Evolutionary conservation across 2,329 filamentous ascomycete species (phyloP).

Genomic region (Xylariales sp.): DNA sequence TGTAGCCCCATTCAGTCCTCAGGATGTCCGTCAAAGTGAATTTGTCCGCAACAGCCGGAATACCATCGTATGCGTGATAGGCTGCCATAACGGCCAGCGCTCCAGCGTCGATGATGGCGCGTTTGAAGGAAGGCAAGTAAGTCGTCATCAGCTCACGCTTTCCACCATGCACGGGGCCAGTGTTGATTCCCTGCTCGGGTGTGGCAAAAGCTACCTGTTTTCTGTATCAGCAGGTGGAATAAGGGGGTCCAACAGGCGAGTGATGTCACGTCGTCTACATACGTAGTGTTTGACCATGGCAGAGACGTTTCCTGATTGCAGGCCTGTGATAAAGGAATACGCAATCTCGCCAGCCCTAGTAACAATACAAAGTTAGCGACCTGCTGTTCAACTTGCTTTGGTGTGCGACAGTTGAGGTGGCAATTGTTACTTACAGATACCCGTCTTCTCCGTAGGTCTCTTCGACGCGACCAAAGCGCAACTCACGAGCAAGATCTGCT

Average conservation of each 20-base stretch:
- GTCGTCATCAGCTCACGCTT: constrained; percentile 51
- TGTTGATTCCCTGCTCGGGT: constrained; percentile 71
- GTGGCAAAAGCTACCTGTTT: constrained; percentile 58
- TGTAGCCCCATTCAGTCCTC: constrained; percentile 67
- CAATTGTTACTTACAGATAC: constrained; percentile 40
- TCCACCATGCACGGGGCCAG: constrained; percentile 51
- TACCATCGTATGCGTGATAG: constrained; percentile 71
- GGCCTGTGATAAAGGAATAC: constrained; percentile 50
- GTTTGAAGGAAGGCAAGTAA: constrained; percentile 58
- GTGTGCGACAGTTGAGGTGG: too few species aligned
- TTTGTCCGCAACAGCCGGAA: constrained; percentile 62
- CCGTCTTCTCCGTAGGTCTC: constrained; percentile 69
- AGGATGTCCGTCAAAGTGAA: constrained; percentile 66
- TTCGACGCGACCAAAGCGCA: constrained; percentile 69
- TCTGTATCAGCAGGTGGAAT: too few species aligned
- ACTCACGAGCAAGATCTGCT: constrained; percentile 65
- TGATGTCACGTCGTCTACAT: too few species aligned
- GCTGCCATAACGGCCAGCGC: constrained; percentile 69
- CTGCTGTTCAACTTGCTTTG: too few species aligned
- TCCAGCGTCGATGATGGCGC: constrained; percentile 65
- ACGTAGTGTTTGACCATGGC: constrained; percentile 74
- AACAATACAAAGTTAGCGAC: too few species aligned
- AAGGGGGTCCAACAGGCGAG: too few species aligned
- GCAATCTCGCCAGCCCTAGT: constrained; percentile 58
- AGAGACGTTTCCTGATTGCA: constrained; percentile 62